Base-by-base conservation (phyloP, 2,329 filamentous ascomycete species). In the Colletotrichum costaricense region DNA sequence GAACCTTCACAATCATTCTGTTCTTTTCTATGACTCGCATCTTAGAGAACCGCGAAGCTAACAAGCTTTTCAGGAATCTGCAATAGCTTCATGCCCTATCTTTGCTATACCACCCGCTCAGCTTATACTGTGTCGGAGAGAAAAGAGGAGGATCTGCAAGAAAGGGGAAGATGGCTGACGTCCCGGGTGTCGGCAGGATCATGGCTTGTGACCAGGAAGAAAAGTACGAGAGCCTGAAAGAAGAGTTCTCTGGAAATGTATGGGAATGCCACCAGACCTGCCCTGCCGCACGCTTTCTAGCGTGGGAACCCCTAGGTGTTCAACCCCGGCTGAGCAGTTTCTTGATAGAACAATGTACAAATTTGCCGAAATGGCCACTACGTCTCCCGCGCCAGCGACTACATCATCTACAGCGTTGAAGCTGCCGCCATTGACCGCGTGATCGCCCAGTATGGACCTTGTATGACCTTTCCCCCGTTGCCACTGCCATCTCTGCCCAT, bases 391-490 rank as follows among this genome's bases (percentile, higher is more conserved):
- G 92, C 93, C 84, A 98, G 95, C 92, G 96, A 98, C 88, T 98
- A 95, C 84, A 98, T 98, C 85, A 95, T 99, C 82, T 99, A 99
- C 89, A 97, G 94, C 84, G 97, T 99, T 83, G 96, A 98, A 85
- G 97, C 97, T 75, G 95, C 95, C 78, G 90, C 93, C 76, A 97
- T 99, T 83, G 93, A 95, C 81, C 90, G 89, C 77, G 94, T 98
- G 78, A 97, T 98, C 79, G 93, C 93, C 75, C 88, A 93, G 79
- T 99, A 95, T 83, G 97, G 95, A 76, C 96, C 96, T 78, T 98
- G 95, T 98, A 95, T 75, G 80, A 78, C 59, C 67, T 60, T 68
- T 35, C 62, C 76, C 76, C 75, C 79, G 33, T n/a, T 33, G 8
- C 57, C 69, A 67, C 3, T 19, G 42, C 42, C 64, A 75, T 74